phyloP scores from a whole-genome alignment of 805 yeast species.

The Lipomyces anomalus region DNA sequence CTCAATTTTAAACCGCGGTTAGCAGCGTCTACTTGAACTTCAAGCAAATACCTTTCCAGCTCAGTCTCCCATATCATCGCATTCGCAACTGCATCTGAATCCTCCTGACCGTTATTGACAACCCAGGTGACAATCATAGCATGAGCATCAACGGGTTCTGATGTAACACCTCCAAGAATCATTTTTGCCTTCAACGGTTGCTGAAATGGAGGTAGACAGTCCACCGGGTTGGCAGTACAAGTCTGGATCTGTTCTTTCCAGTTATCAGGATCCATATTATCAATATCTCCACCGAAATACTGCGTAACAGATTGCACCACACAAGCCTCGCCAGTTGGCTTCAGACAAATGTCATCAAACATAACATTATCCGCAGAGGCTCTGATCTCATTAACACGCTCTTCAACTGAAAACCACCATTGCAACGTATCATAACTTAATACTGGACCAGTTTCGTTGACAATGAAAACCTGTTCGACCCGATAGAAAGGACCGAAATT shows the following conservation, averaged over 20 bases:
- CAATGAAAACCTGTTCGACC: constrained; percentile 74
- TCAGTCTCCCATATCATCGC: constrained; percentile 64
- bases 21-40: constrained; percentile 44
- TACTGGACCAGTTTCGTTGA: constrained; percentile 63
- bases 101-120: constrained; percentile 48
- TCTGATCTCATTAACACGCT: constrained; percentile 40
- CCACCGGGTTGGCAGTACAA: constrained; percentile 79
- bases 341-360: constrained; percentile 70
- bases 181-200: constrained; percentile 76
- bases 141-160: constrained; percentile 48
- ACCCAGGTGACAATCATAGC: constrained; percentile 77
- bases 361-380: constrained; percentile 29
- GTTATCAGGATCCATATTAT: constrained; percentile 41
- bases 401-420: constrained; percentile 89
- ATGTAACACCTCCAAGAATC: constrained; percentile 57
- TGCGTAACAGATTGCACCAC: constrained; percentile 84
- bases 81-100: constrained; percentile 40
- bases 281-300: constrained; percentile 65
- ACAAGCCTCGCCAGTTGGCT: constrained; percentile 75
- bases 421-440: constrained; percentile 60
- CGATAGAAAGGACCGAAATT: constrained; percentile 90
- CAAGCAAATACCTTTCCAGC: constrained; percentile 51
- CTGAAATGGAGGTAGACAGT: constrained; percentile 82
- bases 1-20: constrained; percentile 54
- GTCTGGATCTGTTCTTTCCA: constrained; percentile 53